Evolutionary conservation across 108 stramenopile genomes (phyloP).

Genomic region (Aurantiochytrium sp.): DNA sequence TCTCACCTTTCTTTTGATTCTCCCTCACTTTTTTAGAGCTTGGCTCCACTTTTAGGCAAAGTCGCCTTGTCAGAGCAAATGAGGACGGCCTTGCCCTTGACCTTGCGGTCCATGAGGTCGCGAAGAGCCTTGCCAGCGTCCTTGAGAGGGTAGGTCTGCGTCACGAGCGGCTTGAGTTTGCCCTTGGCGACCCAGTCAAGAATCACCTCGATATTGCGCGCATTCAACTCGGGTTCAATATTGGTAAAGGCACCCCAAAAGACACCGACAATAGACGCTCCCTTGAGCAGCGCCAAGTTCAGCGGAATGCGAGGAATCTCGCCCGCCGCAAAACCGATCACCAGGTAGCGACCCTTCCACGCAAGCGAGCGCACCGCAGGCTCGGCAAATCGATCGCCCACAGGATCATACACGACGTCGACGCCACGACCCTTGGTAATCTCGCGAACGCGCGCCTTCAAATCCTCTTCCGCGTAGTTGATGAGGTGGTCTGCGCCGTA

Average conservation of each 20-base stretch:
- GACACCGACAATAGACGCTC: slow-evolving; percentile 29
- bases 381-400: background rate
- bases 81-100: background rate
- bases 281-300: slow-evolving; percentile 36
- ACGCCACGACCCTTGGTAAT: background rate
- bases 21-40: background rate
- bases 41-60: background rate
- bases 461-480: slow-evolving; percentile 24
- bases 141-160: slow-evolving; percentile 32
- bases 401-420: slow-evolving; percentile 3
- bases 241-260: slow-evolving; percentile 35
- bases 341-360: slow-evolving; percentile 33
- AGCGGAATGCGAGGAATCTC: slow-evolving; percentile 28
- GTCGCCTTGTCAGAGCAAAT: background rate
- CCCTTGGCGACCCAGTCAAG: background rate
- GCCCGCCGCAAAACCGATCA: slow-evolving; percentile 35
- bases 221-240: slow-evolving; percentile 6
- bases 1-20: too few species aligned
- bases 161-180: slow-evolving; percentile 18
- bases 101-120: slow-evolving; percentile 27
- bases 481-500: slow-evolving; percentile 34
- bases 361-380: slow-evolving; percentile 21
- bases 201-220: background rate
- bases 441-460: background rate
- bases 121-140: slow-evolving; percentile 26